Base-by-base conservation (phyloP, 768 basidiomycete species). In the Cytidiella melzeri region DNA sequence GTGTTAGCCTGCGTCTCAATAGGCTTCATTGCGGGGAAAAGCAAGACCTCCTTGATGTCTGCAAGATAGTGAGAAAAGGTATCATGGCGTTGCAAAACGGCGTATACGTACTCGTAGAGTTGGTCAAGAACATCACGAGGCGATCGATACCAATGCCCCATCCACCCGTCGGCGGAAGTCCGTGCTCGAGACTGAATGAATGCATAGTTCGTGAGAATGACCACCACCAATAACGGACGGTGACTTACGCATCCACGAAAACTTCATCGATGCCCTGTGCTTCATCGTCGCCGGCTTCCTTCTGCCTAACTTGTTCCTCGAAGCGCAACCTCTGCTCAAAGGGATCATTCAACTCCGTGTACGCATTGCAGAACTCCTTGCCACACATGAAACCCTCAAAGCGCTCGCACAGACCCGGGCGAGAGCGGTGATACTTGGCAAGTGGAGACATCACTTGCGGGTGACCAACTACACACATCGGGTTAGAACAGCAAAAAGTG, bases 391-490 rank as follows among this genome's bases (percentile, higher is more conserved):
- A 99, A 7, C 83, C 92, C 67, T 99, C 96, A 72, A 99, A 99
- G 15, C 96, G 92, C 68, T 99, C 96, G 68, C 96, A 98, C 21
- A 99, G 77, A 34, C 96, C 96, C 0, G 93, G 91, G 37, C 91
- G 83, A n/a, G 89, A 90, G 55, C 96, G 90, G 68, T 98, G 94
- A 80, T 88, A 91, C 74, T 99, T 99, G 67, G 96, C 96, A 28
- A 99, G 83, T 2, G 96, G 96, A 0, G 95, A 97, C 96, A 99
- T 99, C 57, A 98, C 92, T 73, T 98, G 94, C 13, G 96, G 96
- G 70, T 98, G 96, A 25, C 96, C 96, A 54, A 95, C 93, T 87
- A 57, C 45, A 19, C 9, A 9, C n/a, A 37, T 20, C 23, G 27
- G n/a, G 49, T 25, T 15, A 20, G 45, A 15, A 23, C 13, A 1